Evolutionary conservation across 306 rosid genomes (phyloP).

Genomic region (Fragaria iinumae): DNA sequence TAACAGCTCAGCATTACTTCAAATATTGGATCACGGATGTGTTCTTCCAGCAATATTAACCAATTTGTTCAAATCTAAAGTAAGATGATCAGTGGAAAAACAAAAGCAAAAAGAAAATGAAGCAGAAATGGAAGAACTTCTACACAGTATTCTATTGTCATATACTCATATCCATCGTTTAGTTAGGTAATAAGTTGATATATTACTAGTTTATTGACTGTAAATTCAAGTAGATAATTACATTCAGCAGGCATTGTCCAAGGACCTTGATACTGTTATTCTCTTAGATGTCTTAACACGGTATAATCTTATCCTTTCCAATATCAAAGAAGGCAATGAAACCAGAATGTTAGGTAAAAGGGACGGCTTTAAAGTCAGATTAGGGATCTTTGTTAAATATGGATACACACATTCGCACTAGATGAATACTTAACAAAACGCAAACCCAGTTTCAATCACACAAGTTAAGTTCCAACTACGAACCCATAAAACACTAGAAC

Average conservation of each 20-base stretch:
- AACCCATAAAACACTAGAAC: constrained; percentile 25
- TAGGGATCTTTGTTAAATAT: constrained; percentile 42
- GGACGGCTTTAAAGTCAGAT: constrained; percentile 32
- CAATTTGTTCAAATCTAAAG: not conserved
- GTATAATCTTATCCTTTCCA: constrained; percentile 24
- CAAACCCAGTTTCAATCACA: constrained; percentile 7
- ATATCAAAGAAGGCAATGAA: constrained; percentile 23
- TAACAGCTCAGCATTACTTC: not conserved
- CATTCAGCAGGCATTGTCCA: constrained; percentile 14
- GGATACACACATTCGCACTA: constrained; percentile 31
- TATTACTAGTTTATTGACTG: not conserved
- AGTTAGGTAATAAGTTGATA: not conserved
- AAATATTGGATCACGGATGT: not conserved
- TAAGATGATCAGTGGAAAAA: not conserved
- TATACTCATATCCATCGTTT: not conserved
- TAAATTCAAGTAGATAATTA: not conserved
- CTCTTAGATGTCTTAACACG: constrained; percentile 16
- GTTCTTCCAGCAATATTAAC: not conserved
- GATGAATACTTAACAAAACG: constrained; percentile 23
- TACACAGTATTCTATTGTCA: not conserved
- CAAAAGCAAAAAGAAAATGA: not conserved
- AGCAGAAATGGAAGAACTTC: not conserved
- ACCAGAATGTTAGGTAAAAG: constrained; percentile 19
- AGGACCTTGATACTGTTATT: constrained; percentile 16
- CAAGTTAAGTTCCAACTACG: not conserved